Percentiles rank a stretch among this genome's conserved stretches.
Evolutionary conservation across 306 rosid genomes (phyloP).

Genomic region (Chamaecrista fasciculata): DNA sequence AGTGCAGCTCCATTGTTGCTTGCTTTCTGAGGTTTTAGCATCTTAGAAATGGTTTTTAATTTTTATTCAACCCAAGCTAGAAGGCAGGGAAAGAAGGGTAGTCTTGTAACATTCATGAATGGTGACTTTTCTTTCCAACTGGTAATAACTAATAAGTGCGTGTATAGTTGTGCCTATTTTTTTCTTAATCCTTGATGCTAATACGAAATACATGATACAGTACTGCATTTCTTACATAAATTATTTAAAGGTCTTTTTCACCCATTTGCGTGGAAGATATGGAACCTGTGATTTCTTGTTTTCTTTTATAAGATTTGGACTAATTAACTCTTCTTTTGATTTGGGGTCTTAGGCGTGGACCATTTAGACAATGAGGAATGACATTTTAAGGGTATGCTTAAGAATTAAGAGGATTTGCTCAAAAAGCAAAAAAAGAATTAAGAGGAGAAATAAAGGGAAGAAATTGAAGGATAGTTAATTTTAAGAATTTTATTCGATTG

Average conservation of each 20-base stretch:
- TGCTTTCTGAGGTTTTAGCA: neutral
- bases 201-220: neutral
- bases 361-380: neutral
- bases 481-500: too few species aligned
- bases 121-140: neutral
- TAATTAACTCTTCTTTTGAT: neutral
- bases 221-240: neutral
- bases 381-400: neutral
- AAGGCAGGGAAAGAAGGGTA: neutral
- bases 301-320: neutral
- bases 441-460: too few species aligned
- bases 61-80: neutral
- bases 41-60: neutral
- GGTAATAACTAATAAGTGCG: neutral
- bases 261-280: neutral
- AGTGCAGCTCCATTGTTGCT: neutral
- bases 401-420: too few species aligned
- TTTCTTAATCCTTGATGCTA: neutral
- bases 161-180: neutral
- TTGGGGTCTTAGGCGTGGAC: neutral
- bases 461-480: too few species aligned
- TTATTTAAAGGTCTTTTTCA: neutral
- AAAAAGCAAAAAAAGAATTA: too few species aligned
- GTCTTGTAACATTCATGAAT: neutral
- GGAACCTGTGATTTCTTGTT: neutral